Base-by-base conservation (phyloP, 2,329 filamentous ascomycete species). In the Eutypella sp. region DNA sequence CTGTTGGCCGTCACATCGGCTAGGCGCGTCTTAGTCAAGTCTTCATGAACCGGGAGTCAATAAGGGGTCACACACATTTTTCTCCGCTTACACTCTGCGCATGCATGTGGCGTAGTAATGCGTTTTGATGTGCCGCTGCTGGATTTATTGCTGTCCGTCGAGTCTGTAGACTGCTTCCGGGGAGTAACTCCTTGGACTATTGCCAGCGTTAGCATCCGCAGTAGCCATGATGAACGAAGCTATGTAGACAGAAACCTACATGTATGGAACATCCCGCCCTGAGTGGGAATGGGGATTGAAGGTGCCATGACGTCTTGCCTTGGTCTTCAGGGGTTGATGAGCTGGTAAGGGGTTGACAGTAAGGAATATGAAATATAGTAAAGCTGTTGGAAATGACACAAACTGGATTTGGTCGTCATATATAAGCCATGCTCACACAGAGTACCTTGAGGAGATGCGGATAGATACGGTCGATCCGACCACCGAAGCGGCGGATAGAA, bases 1-100 rank as follows among this genome's bases (percentile, higher is more conserved):
- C 59, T 89, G 84, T 54, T 84, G 79, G 45, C 88, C 88, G 68
- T 91, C 87, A 61, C 88, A 93, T 52, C 88, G 84, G 46, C 72
- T 75, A 36, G 42, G 18, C 38, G 37, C 25, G 16, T 39, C 54
- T 70, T 54, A 69, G 61, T 47, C 37, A 47, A 20, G 19, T 40
- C 22, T 18, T 33, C 10, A 23, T 39, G 37, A 40, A 40, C 45
- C 40, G 37, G 19, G 40, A 44, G 42, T 48, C n/a, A n/a, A 4
- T 41, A 36, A 34, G 44, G 44, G 34, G 46, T 41, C 33, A 49
- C 69, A 58, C 62, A 74, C 72, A 92, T 92, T 67, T 92, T 93
- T 50, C 87, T 79, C 55, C 87, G 77, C 60, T 89, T 84, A 68
- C 87, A 74, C 55, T 74, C 71, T 3, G 69, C 68, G 50, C 71